phyloP scores from a whole-genome alignment of 1,284 basidiomycete species.

The Peniophora sp. region DNA sequence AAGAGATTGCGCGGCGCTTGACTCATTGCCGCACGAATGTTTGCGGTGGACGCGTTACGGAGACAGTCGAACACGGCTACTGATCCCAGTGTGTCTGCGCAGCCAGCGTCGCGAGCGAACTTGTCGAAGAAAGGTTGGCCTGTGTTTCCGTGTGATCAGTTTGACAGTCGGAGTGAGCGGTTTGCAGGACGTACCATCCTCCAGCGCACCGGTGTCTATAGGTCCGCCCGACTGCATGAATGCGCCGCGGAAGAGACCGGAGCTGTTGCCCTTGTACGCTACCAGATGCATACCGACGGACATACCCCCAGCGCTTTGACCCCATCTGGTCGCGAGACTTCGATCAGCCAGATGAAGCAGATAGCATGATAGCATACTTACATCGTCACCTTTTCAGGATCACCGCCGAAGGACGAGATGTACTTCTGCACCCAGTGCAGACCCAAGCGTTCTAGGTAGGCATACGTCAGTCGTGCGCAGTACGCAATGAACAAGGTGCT shows the following conservation, averaged over 20 bases:
- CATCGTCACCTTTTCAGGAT: slow-evolving; percentile 23
- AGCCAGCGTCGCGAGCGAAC: slow-evolving; percentile 22
- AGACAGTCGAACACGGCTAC: slow-evolving; percentile 31
- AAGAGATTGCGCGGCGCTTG: slow-evolving; percentile 14
- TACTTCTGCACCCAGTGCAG: slow-evolving; percentile 34
- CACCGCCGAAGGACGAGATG: slow-evolving; percentile 33
- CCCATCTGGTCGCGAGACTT: slow-evolving; percentile 27
- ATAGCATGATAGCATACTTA: slow-evolving; percentile 21
- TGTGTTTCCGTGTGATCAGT: not conserved
- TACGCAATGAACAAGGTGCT: slow-evolving; percentile 13
- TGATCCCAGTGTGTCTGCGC: slow-evolving; percentile 13
- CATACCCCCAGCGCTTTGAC: slow-evolving; percentile 32
- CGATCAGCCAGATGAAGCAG: not conserved
- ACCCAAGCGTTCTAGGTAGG: slow-evolving; percentile 26
- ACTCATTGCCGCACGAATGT: slow-evolving; percentile 21
- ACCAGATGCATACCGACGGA: slow-evolving; percentile 23
- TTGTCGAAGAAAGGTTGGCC: slow-evolving; percentile 23
- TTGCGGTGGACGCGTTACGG: slow-evolving; percentile 22
- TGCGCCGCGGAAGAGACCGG: slow-evolving; percentile 23
- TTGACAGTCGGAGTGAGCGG: not conserved
- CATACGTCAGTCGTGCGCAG: not conserved
- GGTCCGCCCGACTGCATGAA: slow-evolving; percentile 28
- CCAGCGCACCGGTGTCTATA: slow-evolving; percentile 20
- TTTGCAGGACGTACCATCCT: slow-evolving; percentile 1
- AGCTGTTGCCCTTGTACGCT: slow-evolving; percentile 19